These are phyloP conservation scores for Agrocybe praecox DNA, from an alignment of 768 basidiomycete species.

Conservation along the genomic window DNA sequence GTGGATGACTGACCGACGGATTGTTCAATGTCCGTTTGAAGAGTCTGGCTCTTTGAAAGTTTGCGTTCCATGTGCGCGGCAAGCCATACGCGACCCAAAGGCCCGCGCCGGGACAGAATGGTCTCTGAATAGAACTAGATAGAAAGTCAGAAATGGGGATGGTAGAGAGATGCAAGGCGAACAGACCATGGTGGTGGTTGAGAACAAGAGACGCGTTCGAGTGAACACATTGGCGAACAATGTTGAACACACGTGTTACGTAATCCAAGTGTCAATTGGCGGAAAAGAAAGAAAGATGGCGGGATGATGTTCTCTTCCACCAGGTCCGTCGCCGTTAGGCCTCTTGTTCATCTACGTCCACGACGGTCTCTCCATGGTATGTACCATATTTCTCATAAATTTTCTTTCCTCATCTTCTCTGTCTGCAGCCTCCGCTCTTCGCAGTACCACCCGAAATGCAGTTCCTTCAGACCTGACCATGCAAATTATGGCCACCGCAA, in stretches of 20 bases:
- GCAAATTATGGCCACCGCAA: slow-evolving; percentile 38
- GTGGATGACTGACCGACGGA: slow-evolving; percentile 64
- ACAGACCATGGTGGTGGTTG: slow-evolving; percentile 25
- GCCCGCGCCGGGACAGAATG: slow-evolving; percentile 91
- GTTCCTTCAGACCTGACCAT: slow-evolving; percentile 30
- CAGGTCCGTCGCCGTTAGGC: neutral
- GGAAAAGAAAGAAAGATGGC: neutral
- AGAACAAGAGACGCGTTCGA: slow-evolving; percentile 23
- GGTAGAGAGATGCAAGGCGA: neutral
- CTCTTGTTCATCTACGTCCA: neutral
- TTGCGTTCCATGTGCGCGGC: slow-evolving; percentile 99
- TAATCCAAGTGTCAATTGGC: slow-evolving; percentile 11
- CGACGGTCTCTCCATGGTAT: neutral
- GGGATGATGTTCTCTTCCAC: neutral
- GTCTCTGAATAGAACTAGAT: slow-evolving; percentile 91
- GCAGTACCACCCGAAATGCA: neutral
- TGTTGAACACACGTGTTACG: slow-evolving; percentile 25
- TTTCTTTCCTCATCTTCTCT: neutral
- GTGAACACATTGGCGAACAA: slow-evolving; percentile 9
- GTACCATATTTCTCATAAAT: neutral
- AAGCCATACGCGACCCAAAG: slow-evolving; percentile 97
- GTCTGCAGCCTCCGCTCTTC: slow-evolving; percentile 1
- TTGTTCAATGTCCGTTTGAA: slow-evolving; percentile 94
- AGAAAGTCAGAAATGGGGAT: neutral
- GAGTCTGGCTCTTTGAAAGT: slow-evolving; percentile 92